Evolutionary conservation across 352 stramenopile genomes (phyloP).

Genomic region (Pythium folliculosum): DNA sequence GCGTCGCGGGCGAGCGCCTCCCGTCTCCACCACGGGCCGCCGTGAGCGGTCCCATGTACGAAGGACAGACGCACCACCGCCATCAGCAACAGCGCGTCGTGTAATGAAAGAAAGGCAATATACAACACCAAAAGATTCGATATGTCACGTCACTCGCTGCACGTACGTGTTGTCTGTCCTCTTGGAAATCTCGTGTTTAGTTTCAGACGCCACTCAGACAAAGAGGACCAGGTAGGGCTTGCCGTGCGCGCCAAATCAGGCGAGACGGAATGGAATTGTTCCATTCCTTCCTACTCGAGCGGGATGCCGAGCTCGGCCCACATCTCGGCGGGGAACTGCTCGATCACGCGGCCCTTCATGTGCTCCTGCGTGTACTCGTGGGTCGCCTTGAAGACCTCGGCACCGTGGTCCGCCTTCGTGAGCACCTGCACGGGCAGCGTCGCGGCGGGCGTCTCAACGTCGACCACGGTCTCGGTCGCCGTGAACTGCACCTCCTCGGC

Average conservation of each 20-base stretch:
- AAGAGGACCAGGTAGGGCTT: no score
- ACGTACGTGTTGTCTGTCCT: no score
- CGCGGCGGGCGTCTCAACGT: background rate
- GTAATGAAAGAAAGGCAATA: constrained; percentile 1
- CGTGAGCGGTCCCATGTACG: background rate
- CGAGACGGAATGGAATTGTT: no score
- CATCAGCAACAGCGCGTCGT: constrained; percentile 21
- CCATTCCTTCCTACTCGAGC: no score
- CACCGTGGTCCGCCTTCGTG: constrained; percentile 53
- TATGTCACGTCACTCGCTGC: no score
- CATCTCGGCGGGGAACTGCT: constrained; percentile 56
- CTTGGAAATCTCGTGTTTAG: no score
- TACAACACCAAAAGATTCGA: background rate
- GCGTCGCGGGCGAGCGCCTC: constrained; percentile 28
- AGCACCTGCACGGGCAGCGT: constrained; percentile 39
- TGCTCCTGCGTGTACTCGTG: constrained; percentile 57
- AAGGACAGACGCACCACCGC: background rate
- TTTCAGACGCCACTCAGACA: no score
- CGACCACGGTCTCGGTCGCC: constrained; percentile 18
- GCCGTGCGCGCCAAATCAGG: no score
- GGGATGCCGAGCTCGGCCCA: constrained; percentile 55
- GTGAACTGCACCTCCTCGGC: constrained; percentile 59
- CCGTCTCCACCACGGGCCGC: constrained; percentile 8
- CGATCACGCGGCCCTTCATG: constrained; percentile 65
- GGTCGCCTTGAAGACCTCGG: constrained; percentile 43